Evolutionary conservation across 2,329 filamentous ascomycete genomes (phyloP).

Genomic region (Chaetomiaceae sp.): DNA sequence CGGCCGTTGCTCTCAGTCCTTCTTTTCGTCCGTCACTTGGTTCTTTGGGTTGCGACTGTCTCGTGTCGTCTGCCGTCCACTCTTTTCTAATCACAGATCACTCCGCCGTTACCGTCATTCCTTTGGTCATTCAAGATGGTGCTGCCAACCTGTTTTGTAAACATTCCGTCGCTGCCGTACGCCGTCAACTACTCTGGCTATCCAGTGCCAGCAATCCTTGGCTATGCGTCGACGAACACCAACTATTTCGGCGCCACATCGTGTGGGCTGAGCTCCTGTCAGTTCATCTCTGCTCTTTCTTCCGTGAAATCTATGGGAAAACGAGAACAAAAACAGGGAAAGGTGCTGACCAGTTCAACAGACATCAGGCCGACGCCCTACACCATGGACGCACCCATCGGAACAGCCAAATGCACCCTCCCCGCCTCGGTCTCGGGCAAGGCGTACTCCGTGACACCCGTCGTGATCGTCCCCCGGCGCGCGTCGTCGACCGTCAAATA

Average conservation of each 20-base stretch:
- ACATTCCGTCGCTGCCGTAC: slow-evolving; percentile 4
- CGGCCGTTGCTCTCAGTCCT: neutral
- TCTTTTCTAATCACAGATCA: neutral
- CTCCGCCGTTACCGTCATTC: neutral
- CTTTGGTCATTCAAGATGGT: slow-evolving; percentile 1
- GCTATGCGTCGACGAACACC: slow-evolving; percentile 9
- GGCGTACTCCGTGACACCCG: slow-evolving; percentile 8
- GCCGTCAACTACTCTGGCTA: neutral
- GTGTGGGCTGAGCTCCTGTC: slow-evolving; percentile 4
- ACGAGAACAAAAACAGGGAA: too few species aligned
- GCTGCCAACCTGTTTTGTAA: neutral
- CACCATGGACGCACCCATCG: neutral
- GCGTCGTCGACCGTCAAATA: neutral
- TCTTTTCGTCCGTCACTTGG: neutral
- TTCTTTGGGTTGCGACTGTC: neutral
- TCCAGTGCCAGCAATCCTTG: neutral
- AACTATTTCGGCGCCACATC: slow-evolving; percentile 8
- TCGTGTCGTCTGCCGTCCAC: slow-evolving; percentile 5
- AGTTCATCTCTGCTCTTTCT: neutral
- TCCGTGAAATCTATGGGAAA: neutral
- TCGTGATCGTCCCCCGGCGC: neutral
- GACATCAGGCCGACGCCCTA: neutral
- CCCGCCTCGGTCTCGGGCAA: slow-evolving; percentile 8
- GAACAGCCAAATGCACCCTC: slow-evolving; percentile 2
- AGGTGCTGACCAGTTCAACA: neutral